These are phyloP conservation scores for Dioscorea alata DNA, from an alignment of 106 monocot genomes.

Conservation along the genomic window DNA sequence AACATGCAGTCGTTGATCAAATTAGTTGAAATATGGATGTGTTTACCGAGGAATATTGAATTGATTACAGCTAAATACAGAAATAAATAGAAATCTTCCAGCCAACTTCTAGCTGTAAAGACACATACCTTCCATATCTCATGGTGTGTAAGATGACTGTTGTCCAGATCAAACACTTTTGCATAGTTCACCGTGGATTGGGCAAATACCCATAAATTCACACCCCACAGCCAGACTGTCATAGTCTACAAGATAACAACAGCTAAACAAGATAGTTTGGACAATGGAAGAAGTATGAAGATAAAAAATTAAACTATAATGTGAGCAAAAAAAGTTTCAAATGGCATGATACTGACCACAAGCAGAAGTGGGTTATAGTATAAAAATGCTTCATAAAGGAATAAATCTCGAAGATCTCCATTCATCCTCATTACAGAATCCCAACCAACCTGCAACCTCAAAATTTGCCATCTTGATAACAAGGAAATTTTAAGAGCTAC, in stretches of 20 bases:
- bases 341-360: constrained; percentile 38
- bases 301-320: neutral
- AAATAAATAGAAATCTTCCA: neutral
- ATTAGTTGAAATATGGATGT: no score
- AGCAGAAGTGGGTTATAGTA: constrained; percentile 97
- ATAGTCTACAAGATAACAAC: constrained; percentile 49
- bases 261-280: neutral
- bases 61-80: neutral
- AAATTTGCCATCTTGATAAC: neutral
- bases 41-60: no score
- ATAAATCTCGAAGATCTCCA: constrained; percentile 71
- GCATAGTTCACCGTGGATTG: constrained; percentile 85
- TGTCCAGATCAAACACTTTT: constrained; percentile 90
- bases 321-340: neutral
- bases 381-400: constrained; percentile 92
- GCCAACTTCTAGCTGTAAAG: no score
- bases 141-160: constrained; percentile 62
- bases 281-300: neutral
- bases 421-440: constrained; percentile 97
- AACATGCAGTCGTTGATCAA: no score
- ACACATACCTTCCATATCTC: constrained; percentile 84
- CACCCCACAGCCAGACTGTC: constrained; percentile 95
- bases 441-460: constrained; percentile 66
- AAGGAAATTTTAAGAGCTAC: neutral
- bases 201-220: constrained; percentile 88